Evolutionary conservation across 495 filamentous ascomycete species (phyloP), one percentile per base, ranked within the genome.

Genomic region (Penicillium macrosclerotiorum): DNA sequence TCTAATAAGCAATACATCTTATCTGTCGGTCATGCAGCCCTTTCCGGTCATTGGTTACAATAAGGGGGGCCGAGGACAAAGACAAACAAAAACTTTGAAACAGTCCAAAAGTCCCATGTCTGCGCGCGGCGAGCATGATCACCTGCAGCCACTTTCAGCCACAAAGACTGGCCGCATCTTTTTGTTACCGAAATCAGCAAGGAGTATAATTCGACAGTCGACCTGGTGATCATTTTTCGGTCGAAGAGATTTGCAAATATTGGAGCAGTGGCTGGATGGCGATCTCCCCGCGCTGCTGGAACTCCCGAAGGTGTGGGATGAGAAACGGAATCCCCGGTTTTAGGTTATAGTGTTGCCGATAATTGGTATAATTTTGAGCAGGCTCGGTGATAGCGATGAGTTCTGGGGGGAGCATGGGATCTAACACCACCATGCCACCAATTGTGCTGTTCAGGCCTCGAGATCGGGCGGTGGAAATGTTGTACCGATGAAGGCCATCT

Each of bases 261-360:
- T 63, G 57, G 17, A 69, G 49, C 23, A 73, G 35, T 9, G 56
- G 52, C 29, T 65, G 60, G 29, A 73, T 47, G n/a, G 47, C 61
- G 2, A 41, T 5, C 23, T 62, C 50, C 14, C 67, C 69, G 14
- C 59, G 43, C 27, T 68, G 56, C 17, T 65, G 59, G 35, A 54
- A 62, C 13, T 72, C 69, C 2, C 58, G 51, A 33, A 72, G 46
- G 47, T 74, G 71, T 5, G 71, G 67, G 4, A 68, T 26, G 7
- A 74, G 57, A 37, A 71, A 72, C 0, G 71, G 71, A n/a, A 70
- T 60, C 5, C 71, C 71, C 0, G 67, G 65, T 9, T 57, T 32
- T 11, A 42, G 35, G 23, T 47, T 25, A 50, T 63, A 71, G 12
- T 61, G 58, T 7, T 69, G 58, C 19, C 67, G 68, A 42, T 74